Evolutionary conservation across 2,329 filamentous ascomycete genomes (phyloP).

Genomic region (Thelonectria discophora): DNA sequence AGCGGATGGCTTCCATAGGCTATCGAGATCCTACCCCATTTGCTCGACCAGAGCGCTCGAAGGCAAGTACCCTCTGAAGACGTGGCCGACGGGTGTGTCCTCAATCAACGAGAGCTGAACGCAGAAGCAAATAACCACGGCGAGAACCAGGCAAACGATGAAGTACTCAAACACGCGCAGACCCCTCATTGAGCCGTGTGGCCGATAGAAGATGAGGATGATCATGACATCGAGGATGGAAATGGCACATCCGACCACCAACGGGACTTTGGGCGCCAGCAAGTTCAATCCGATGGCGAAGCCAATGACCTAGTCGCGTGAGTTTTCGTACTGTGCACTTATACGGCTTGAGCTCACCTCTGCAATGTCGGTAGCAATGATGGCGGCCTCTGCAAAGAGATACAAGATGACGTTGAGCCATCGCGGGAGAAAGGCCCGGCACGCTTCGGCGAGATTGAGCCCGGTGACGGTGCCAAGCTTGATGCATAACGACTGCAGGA

Average conservation of each 20-base stretch:
- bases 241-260: constrained; percentile 74
- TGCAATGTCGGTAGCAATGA: constrained; percentile 76
- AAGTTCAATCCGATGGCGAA: constrained; percentile 76
- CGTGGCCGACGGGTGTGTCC: constrained; percentile 62
- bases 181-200: constrained; percentile 65
- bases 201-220: constrained; percentile 72
- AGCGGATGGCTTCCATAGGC: constrained; percentile 9
- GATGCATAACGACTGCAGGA: constrained; percentile 73
- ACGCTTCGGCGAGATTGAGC: constrained; percentile 72
- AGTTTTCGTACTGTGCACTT: neutral
- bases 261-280: constrained; percentile 68
- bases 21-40: constrained; percentile 54
- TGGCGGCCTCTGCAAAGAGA: constrained; percentile 70
- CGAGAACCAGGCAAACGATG: constrained; percentile 70
- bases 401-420: constrained; percentile 73
- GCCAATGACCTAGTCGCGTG: constrained; percentile 64
- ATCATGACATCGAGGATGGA: constrained; percentile 74
- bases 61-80: constrained; percentile 72
- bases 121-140: constrained; percentile 75
- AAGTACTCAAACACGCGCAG: constrained; percentile 72
- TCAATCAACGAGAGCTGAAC: constrained; percentile 72
- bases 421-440: constrained; percentile 69
- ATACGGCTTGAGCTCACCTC: constrained; percentile 49
- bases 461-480: constrained; percentile 76
- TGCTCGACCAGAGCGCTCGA: constrained; percentile 66